These are phyloP conservation scores for Endocalyx cinctus DNA, from an alignment of 2,329 filamentous ascomycete species.

Conservation along the genomic window DNA sequence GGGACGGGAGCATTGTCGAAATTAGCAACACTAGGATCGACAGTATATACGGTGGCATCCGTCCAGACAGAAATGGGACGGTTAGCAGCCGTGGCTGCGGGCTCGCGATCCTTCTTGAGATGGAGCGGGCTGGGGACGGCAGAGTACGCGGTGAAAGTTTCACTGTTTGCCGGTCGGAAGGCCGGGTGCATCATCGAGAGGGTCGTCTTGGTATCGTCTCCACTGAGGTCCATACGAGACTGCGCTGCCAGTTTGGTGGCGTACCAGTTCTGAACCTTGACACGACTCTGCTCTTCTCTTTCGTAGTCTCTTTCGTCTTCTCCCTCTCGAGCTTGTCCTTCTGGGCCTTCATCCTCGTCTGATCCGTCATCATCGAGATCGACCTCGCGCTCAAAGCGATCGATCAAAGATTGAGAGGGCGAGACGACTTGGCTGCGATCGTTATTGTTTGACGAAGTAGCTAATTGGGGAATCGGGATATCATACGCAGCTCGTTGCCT, in stretches of 20 bases:
- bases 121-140: slow-evolving; percentile 15
- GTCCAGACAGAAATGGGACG: slow-evolving; percentile 14
- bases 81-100: background rate
- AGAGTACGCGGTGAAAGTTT: slow-evolving; percentile 10
- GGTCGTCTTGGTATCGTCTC: slow-evolving; percentile 13
- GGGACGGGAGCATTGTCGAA: background rate
- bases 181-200: slow-evolving; percentile 21
- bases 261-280: slow-evolving; percentile 20
- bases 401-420: slow-evolving; percentile 10
- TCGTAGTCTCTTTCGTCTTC: slow-evolving; percentile 11
- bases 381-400: slow-evolving; percentile 10
- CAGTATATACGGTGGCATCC: slow-evolving; percentile 16
- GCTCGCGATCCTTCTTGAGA: slow-evolving; percentile 6
- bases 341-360: slow-evolving; percentile 2
- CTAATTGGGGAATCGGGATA: slow-evolving; percentile 3
- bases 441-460: slow-evolving; percentile 3
- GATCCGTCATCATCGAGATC: slow-evolving; percentile 12
- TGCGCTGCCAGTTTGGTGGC: background rate
- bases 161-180: slow-evolving; percentile 10
- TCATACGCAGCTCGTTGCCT: background rate
- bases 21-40: slow-evolving; percentile 3
- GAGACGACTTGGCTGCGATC: slow-evolving; percentile 4
- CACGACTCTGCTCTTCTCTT: slow-evolving; percentile 13
- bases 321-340: no score
- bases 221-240: slow-evolving; percentile 1